phyloP scores from a whole-genome alignment of 805 yeast genomes.

The Candida verbasci region DNA sequence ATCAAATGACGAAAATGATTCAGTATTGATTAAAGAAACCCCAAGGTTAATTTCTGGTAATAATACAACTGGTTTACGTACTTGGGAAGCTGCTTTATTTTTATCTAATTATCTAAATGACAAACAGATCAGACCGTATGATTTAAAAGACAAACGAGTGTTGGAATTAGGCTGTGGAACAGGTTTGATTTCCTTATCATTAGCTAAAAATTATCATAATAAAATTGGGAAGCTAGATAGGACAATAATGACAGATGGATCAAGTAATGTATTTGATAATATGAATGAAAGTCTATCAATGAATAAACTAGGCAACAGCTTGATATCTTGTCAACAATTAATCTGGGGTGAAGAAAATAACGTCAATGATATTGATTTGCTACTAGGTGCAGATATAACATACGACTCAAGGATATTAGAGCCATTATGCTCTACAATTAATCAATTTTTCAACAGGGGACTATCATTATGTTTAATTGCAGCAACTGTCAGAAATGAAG shows the following conservation, averaged over 20 bases:
- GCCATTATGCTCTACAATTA: constrained; percentile 46
- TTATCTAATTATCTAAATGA: constrained; percentile 48
- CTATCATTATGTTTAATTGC: constrained; percentile 47
- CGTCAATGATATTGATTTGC: constrained; percentile 35
- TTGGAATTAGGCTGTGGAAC: constrained; percentile 90
- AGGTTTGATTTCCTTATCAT: constrained; percentile 64
- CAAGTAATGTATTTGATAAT: constrained; percentile 47
- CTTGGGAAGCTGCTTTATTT: constrained; percentile 90
- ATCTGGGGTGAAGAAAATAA: constrained; percentile 51
- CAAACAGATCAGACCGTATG: not conserved
- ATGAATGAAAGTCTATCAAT: constrained; percentile 40
- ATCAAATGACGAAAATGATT: constrained; percentile 5
- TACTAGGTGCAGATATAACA: constrained; percentile 86
- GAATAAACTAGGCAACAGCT: constrained; percentile 29
- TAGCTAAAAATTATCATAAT: constrained; percentile 21
- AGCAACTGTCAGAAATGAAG: constrained; percentile 66
- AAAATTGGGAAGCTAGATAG: constrained; percentile 13
- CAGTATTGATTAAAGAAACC: constrained; percentile 47
- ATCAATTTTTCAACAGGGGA: constrained; percentile 26
- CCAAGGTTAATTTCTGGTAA: constrained; percentile 62
- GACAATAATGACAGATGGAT: constrained; percentile 65
- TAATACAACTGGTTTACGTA: constrained; percentile 87
- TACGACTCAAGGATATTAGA: constrained; percentile 66
- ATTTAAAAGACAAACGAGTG: constrained; percentile 27
- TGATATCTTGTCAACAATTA: constrained; percentile 23